Evolutionary conservation across 495 filamentous ascomycete species (phyloP).

Genomic region (Penicillium cataractarum): DNA sequence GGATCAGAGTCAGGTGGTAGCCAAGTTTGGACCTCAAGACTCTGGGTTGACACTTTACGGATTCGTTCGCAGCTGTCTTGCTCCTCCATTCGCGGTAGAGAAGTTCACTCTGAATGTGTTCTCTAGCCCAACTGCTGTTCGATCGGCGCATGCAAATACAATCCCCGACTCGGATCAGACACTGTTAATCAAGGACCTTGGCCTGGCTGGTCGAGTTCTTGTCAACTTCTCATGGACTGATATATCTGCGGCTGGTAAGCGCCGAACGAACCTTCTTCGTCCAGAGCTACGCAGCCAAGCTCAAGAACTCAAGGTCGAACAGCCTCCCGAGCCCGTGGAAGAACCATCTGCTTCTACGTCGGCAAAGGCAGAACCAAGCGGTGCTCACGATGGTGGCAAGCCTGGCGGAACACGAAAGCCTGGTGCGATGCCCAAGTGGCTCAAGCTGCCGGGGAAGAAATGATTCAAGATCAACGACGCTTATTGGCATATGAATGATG

Average conservation of each 20-base stretch:
- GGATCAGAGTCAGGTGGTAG: constrained; percentile 72
- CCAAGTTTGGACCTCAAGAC: constrained; percentile 63
- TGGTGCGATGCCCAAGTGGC: constrained; percentile 66
- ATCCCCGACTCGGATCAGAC: constrained; percentile 53
- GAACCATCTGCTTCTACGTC: constrained; percentile 45
- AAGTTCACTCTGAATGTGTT: constrained; percentile 56
- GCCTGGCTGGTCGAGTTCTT: constrained; percentile 68
- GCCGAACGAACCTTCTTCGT: constrained; percentile 59
- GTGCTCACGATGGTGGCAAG: constrained; percentile 48
- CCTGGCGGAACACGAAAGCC: constrained; percentile 42
- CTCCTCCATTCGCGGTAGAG: constrained; percentile 38
- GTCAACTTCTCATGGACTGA: constrained; percentile 81
- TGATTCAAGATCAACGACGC: constrained; percentile 20
- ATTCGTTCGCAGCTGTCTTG: constrained; percentile 58
- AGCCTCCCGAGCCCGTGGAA: constrained; percentile 42
- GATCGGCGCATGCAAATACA: constrained; percentile 32
- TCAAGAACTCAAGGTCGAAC: constrained; percentile 62
- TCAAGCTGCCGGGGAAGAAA: constrained; percentile 67
- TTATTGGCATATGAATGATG: constrained; percentile 16
- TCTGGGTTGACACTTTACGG: constrained; percentile 68
- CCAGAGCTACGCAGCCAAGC: constrained; percentile 67
- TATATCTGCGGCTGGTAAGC: constrained; percentile 47
- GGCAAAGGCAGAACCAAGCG: constrained; percentile 33
- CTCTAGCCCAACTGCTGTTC: constrained; percentile 17
- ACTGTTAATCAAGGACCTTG: constrained; percentile 71